Conservation (phyloP, 1,284 basidiomycete genomes). For the Ganoderma multipileum region DNA sequence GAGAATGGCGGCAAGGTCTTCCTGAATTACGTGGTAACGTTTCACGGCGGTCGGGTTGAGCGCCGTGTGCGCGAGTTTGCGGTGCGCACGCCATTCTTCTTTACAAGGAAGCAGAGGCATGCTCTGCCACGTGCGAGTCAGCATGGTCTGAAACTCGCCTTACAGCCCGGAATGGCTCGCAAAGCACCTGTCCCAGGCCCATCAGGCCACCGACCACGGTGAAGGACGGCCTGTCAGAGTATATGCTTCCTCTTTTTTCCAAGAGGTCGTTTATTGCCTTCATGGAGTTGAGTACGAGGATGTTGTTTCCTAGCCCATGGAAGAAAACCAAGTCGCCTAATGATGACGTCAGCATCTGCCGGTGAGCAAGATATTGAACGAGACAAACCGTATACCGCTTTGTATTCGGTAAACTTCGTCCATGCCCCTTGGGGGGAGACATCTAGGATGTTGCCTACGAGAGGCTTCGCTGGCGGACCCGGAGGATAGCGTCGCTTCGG, state of each 20-base stretch:
- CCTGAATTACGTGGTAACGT: conserved; percentile 37
- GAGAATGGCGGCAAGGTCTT: conserved; percentile 34
- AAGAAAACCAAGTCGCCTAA: conserved; percentile 29
- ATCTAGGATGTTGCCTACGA: conserved; percentile 26
- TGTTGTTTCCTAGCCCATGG: conserved; percentile 27
- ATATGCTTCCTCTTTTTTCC: conserved; percentile 41
- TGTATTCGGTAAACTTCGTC: conserved; percentile 15
- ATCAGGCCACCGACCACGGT: conserved; percentile 46
- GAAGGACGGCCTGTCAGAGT: conserved; percentile 45
- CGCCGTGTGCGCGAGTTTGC: conserved; percentile 37
- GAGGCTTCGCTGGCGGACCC: conserved; percentile 18
- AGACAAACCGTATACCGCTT: conserved; percentile 17
- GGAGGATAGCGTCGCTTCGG: conserved; percentile 18
- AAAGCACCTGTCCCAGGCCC: conserved; percentile 37
- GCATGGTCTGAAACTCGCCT: not conserved
- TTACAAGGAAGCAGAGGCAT: conserved; percentile 30
- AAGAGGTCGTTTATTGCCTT: conserved; percentile 42
- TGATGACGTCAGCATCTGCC: not conserved
- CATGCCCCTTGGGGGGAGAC: conserved; percentile 17
- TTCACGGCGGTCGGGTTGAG: conserved; percentile 38
- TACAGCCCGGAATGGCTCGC: not conserved
- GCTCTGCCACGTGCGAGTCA: conserved; percentile 15
- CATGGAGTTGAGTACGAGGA: conserved; percentile 44
- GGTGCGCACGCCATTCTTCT: conserved; percentile 35
- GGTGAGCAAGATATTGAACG: not conserved